Conservation (phyloP, 2,329 filamentous ascomycete genomes). For the Trichoderma koningiopsis region DNA sequence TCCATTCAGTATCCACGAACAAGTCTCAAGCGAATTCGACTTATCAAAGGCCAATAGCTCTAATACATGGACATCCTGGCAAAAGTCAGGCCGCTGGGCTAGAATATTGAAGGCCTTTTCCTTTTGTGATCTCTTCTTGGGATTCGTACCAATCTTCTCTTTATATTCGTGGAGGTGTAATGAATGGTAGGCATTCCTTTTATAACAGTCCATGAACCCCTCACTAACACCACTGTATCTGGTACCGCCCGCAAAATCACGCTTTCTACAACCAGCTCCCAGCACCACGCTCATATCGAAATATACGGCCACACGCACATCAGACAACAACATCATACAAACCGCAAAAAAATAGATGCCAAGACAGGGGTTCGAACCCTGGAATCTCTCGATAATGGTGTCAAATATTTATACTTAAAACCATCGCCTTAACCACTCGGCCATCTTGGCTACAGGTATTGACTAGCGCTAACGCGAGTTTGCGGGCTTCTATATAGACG, state of each 20-base stretch:
- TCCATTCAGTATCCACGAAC: too few relatives aligned
- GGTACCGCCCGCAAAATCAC: not conserved
- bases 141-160: too few relatives aligned
- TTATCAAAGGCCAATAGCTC: too few relatives aligned
- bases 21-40: too few relatives aligned
- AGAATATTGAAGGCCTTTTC: too few relatives aligned
- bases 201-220: not conserved
- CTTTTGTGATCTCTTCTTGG: not conserved
- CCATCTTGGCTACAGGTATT: conserved; percentile 3
- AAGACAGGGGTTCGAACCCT: conserved; percentile 23
- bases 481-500: not conserved
- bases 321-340: not conserved
- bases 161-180: not conserved
- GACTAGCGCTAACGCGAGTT: not conserved
- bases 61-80: too few relatives aligned
- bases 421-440: conserved; percentile 24
- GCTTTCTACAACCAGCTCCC: not conserved
- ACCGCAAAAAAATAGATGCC: not conserved
- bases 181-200: not conserved
- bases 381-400: conserved; percentile 15
- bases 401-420: conserved; percentile 10
- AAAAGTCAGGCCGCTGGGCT: too few relatives aligned
- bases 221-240: not conserved
- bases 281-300: not conserved
- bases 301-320: not conserved